Percentiles rank a stretch among this genome's conserved stretches.
phyloP scores from a whole-genome alignment of 2,329 filamentous ascomycete species.

The Botrytis sinoallii region DNA sequence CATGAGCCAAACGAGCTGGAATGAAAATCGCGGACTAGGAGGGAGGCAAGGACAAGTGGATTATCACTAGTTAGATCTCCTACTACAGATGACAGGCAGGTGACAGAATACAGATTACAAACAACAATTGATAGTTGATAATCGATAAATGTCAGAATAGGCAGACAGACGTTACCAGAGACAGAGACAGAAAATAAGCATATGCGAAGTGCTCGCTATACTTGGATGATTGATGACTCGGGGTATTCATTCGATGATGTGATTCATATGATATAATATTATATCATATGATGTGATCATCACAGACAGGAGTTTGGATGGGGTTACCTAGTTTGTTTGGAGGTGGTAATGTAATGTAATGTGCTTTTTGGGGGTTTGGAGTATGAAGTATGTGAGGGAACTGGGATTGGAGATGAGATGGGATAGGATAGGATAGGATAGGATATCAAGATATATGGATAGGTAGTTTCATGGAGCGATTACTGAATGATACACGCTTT shows the following conservation, averaged over 20 bases:
- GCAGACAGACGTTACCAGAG: not conserved
- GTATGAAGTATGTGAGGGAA: not conserved
- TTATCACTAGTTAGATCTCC: not conserved
- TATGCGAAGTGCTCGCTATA: slow-evolving; percentile 38
- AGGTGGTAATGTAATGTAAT: not conserved
- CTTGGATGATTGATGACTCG: not conserved
- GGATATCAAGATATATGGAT: not conserved
- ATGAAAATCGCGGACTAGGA: not conserved
- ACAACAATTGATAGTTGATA: slow-evolving; percentile 26
- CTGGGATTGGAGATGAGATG: not conserved
- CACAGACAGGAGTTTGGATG: not conserved
- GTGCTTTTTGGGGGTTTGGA: not conserved
- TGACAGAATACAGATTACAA: not conserved
- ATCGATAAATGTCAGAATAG: slow-evolving; percentile 4
- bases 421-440: not conserved
- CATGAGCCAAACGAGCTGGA: not conserved
- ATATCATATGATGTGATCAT: not conserved
- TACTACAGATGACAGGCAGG: slow-evolving; percentile 17
- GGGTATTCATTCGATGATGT: not conserved
- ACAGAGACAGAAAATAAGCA: slow-evolving; percentile 26
- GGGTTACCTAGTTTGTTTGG: not conserved
- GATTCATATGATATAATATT: not conserved
- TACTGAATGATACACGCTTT: not conserved
- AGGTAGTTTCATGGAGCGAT: not conserved
- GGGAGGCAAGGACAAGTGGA: not conserved